Base-by-base conservation (phyloP, 129 eudicot species). In the Kitagawia praeruptora region DNA sequence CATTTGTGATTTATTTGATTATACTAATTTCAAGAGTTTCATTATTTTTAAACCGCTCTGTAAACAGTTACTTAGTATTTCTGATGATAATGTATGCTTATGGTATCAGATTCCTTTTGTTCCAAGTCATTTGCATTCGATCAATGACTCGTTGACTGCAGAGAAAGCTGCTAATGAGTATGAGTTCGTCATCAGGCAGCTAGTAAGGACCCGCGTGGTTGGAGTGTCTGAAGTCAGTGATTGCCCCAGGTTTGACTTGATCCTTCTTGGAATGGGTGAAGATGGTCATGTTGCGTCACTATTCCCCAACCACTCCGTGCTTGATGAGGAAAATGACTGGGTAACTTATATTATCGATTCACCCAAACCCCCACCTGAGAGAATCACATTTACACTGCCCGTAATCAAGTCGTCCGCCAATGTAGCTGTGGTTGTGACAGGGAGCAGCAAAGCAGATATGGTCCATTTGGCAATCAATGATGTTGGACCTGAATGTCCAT, bases 271-370 rank as follows among this genome's bases (percentile, higher is more conserved):
- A 21, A 74, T 85, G 89, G 91, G 91, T 0, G 75, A 77, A 1
- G 91, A 88, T 46, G 87, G 89, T n/a, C 91, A 87, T 54, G 85
- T 87, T 49, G 91, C 91, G 19, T 87, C 91, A 0, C 82, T 87
- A 37, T 87, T 87, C 75, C 91, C 91, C 19, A 78, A 82, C 53
- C 85, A 87, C 76, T 39, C 87, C 0, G 79, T 74, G 15, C 83
- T 87, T 27, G 49, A 46, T 31, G 84, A 84, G 80, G 78, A 78
- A 64, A 82, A 87, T 27, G 83, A 70, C 8, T 87, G 91, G 88
- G 88, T 87, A 38, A 85, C 88, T 3, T 85, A 80, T 61, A 53
- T 85, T 45, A 85, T 84, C 0, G 83, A 87, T 75, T 85, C 88
- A 21, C 91, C 91, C n/a, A 74, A 82, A 75, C 83, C 88, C 23